phyloP scores from a whole-genome alignment of 306 rosid species.

The Glycine latifolia region DNA sequence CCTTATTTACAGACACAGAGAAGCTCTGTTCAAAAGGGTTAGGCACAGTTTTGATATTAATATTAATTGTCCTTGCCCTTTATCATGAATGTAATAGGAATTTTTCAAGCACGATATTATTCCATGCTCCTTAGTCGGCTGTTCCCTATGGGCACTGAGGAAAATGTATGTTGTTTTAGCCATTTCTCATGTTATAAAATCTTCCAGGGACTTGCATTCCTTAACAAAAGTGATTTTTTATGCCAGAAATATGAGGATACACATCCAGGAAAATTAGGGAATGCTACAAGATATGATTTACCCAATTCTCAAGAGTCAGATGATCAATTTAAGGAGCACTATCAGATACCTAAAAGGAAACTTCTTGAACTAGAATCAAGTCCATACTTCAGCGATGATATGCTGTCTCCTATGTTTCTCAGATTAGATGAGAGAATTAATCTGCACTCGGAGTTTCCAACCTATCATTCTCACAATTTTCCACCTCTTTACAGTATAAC shows the following conservation, averaged over 20 bases:
- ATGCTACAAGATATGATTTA: constrained; percentile 45
- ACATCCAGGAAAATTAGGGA: constrained; percentile 40
- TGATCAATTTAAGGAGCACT: constrained; percentile 53
- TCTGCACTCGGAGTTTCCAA: constrained; percentile 48
- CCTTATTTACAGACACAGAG: constrained; percentile 57
- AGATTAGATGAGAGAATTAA: constrained; percentile 50
- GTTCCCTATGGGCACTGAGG: constrained; percentile 52
- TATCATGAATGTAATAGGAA: constrained; percentile 37
- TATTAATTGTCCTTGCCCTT: constrained; percentile 39
- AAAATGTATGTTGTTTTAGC: constrained; percentile 57
- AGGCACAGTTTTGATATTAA: constrained; percentile 48
- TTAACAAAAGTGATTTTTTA: constrained; percentile 13
- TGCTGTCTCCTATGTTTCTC: constrained; percentile 50
- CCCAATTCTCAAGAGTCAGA: constrained; percentile 51
- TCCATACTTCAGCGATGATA: constrained; percentile 47
- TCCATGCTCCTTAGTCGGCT: constrained; percentile 77
- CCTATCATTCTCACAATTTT: constrained; percentile 40
- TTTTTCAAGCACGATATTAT: constrained; percentile 69
- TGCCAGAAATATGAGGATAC: constrained; percentile 51
- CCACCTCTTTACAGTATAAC: constrained; percentile 49
- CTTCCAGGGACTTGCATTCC: constrained; percentile 6
- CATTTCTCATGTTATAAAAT: constrained; percentile 18
- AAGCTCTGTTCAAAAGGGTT: constrained; percentile 67
- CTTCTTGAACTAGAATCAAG: constrained; percentile 53
- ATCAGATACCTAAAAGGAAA: constrained; percentile 46